Conservation (phyloP, 2,329 filamentous ascomycete genomes). For the Aspergillus costaricaensis region DNA sequence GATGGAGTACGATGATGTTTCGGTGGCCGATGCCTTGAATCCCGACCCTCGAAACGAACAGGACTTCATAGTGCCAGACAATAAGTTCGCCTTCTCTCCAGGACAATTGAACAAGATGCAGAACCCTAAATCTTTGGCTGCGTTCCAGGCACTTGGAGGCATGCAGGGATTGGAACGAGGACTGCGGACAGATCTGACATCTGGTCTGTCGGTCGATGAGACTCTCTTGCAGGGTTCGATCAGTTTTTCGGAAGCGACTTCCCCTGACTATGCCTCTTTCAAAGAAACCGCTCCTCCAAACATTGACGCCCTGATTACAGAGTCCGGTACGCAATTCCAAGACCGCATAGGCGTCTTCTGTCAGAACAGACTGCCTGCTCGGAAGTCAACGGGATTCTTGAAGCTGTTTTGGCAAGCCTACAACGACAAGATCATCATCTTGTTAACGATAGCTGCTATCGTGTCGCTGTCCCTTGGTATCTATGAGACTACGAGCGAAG, state of each 20-base stretch:
- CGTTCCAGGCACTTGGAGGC: conserved; percentile 79
- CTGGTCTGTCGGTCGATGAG: conserved; percentile 79
- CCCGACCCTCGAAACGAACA: conserved; percentile 75
- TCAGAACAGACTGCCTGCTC: conserved; percentile 63
- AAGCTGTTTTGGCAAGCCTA: conserved; percentile 68
- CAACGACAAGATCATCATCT: conserved; percentile 72
- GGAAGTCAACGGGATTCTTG: conserved; percentile 63
- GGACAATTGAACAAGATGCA: conserved; percentile 85
- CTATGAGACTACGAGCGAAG: conserved; percentile 63
- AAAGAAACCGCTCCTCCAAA: conserved; percentile 11
- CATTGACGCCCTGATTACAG: conserved; percentile 12
- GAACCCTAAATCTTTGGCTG: conserved; percentile 82
- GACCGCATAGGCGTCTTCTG: conserved; percentile 64
- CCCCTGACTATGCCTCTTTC: conserved; percentile 8
- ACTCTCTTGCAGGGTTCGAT: conserved; percentile 64
- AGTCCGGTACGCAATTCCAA: conserved; percentile 41
- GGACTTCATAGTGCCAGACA: conserved; percentile 75
- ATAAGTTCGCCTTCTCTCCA: conserved; percentile 77
- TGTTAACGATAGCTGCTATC: conserved; percentile 67
- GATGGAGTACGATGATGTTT: conserved; percentile 40
- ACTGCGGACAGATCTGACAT: conserved; percentile 68
- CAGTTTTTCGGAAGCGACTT: conserved; percentile 70
- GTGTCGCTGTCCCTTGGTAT: conserved; percentile 70
- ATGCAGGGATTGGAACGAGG: conserved; percentile 76
- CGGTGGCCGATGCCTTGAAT: conserved; percentile 62